A percentile compares a stretch with the other conserved stretches of the same genome.
phyloP scores from a whole-genome alignment of 768 basidiomycete species.

The Auriculariales sp. region DNA sequence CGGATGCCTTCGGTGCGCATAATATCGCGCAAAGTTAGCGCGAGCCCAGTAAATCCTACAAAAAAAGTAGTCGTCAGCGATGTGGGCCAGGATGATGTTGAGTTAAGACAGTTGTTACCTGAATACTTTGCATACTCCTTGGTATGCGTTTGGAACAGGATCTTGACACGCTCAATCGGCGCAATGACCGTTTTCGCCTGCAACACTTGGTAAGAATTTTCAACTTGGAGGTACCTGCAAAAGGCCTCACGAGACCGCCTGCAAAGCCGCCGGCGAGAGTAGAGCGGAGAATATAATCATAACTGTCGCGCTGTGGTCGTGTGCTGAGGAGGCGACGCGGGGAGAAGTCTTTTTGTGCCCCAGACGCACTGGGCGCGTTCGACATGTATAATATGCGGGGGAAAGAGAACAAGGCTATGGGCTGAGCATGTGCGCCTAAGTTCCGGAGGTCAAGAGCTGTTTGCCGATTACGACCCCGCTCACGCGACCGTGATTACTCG shows the following conservation, averaged over 20 bases:
- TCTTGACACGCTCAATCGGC: constrained; percentile 94
- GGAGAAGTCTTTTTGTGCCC: not conserved
- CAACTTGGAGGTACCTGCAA: not conserved
- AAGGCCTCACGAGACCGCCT: not conserved
- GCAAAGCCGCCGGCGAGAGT: not conserved
- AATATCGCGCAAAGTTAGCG: not conserved
- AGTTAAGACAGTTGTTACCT: constrained; percentile 37
- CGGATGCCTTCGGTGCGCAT: constrained; percentile 49
- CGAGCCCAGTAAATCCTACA: not conserved
- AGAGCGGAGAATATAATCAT: not conserved
- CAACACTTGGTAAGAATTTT: not conserved
- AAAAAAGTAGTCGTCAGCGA: not conserved
- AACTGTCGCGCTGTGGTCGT: not conserved
- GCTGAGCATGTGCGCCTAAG: too few species aligned
- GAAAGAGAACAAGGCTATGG: too few species aligned
- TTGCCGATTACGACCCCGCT: too few species aligned
- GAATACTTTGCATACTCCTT: constrained; percentile 89
- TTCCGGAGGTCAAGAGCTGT: too few species aligned
- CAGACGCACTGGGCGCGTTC: not conserved
- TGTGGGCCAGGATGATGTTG: constrained; percentile 2
- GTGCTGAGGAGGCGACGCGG: not conserved
- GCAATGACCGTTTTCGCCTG: constrained; percentile 93
- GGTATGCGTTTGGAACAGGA: constrained; percentile 94
- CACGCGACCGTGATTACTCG: too few species aligned
- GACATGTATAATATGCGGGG: too few species aligned